These are phyloP conservation scores for Sclerospora graminicola DNA, from an alignment of 352 stramenopile genomes.

Conservation along the genomic window DNA sequence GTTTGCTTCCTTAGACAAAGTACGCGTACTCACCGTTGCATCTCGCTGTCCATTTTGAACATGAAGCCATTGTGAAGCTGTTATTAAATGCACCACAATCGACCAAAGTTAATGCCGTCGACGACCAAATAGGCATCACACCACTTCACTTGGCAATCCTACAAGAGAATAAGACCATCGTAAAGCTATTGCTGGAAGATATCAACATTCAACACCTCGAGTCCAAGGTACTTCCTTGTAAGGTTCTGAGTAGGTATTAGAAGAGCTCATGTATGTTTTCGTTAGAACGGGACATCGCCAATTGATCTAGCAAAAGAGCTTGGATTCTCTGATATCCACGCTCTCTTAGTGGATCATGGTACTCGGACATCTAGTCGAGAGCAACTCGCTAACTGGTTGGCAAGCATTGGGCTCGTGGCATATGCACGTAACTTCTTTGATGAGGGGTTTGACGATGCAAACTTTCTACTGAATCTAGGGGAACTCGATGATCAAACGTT, in stretches of 20 bases:
- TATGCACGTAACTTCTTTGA: conserved; percentile 36
- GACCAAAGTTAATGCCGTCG: conserved; percentile 12
- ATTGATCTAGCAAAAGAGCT: conserved; percentile 42
- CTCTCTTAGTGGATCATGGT: conserved; percentile 29
- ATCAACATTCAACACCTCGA: conserved; percentile 27
- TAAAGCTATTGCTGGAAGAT: conserved; percentile 42
- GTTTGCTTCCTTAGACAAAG: conserved; percentile 27
- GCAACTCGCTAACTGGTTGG: conserved; percentile 52
- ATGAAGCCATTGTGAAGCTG: conserved; percentile 36
- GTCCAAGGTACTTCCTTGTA: too few relatives aligned
- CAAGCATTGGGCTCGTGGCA: conserved; percentile 58
- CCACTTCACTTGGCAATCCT: conserved; percentile 61
- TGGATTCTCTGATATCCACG: conserved; percentile 18
- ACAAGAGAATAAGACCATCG: conserved; percentile 31
- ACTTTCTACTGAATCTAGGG: conserved; percentile 39
- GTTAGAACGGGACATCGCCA: too few relatives aligned
- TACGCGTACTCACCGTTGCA: conserved; percentile 58
- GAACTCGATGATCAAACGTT: conserved; percentile 35
- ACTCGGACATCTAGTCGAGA: conserved; percentile 17
- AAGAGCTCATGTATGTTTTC: too few relatives aligned
- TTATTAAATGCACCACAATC: too few relatives aligned
- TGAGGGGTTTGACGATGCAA: conserved; percentile 57
- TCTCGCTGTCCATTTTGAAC: conserved; percentile 52
- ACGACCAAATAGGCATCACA: conserved; percentile 25
- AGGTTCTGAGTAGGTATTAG: too few relatives aligned